These are phyloP conservation scores for Lipomyces oligophaga DNA, from an alignment of 805 yeast species.

Conservation along the genomic window DNA sequence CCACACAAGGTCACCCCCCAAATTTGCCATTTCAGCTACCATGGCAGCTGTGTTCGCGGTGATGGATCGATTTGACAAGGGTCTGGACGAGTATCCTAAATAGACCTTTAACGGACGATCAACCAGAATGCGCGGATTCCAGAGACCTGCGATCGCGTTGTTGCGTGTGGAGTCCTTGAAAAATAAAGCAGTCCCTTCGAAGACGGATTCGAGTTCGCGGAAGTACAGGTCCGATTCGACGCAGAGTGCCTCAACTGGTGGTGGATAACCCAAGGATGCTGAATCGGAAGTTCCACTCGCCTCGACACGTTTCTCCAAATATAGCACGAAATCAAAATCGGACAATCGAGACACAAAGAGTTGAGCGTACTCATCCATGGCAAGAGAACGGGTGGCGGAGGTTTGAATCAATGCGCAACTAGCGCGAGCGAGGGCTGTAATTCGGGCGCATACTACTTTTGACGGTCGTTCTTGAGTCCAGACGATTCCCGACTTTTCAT, in stretches of 20 bases:
- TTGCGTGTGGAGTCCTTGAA: constrained; percentile 56
- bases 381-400: not conserved
- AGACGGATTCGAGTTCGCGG: constrained; percentile 21
- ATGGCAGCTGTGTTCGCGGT: constrained; percentile 43
- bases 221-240: constrained; percentile 13
- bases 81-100: constrained; percentile 67
- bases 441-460: constrained; percentile 77
- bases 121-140: constrained; percentile 61
- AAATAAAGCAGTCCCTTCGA: constrained; percentile 59
- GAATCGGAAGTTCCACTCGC: constrained; percentile 20
- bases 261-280: constrained; percentile 35
- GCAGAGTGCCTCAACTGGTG: constrained; percentile 1
- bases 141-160: constrained; percentile 72
- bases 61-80: constrained; percentile 37
- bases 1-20: constrained; percentile 41
- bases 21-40: constrained; percentile 57
- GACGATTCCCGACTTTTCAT: constrained; percentile 79
- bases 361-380: constrained; percentile 1
- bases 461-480: constrained; percentile 66
- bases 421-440: constrained; percentile 81
- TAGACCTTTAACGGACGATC: constrained; percentile 75
- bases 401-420: constrained; percentile 48
- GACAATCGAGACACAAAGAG: constrained; percentile 75
- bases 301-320: constrained; percentile 44
- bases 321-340: constrained; percentile 80